Base-by-base conservation (phyloP, 192 early-diverging fungal species). In the Coemansia asiatica region DNA sequence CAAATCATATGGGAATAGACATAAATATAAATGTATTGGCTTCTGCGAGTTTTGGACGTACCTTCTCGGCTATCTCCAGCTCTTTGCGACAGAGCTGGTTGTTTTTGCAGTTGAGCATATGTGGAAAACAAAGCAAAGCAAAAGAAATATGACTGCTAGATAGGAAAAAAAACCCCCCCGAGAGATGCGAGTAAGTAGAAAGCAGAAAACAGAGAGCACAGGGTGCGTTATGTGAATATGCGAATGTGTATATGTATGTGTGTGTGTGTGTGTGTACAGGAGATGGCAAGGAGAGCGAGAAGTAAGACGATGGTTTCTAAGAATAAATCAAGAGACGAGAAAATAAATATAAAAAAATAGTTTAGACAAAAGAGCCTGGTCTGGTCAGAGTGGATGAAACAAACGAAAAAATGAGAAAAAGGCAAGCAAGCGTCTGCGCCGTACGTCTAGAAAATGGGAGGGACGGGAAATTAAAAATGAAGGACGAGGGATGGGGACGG, bases 61-160 rank as follows among this genome's bases (percentile, higher is more conserved):
- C 78, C 78, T 80, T 68, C 71, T 91, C 90, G 35, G 83, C 79
- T 8, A 64, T 78, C 40, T 83, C 76, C 36, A 91, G 76, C 69
- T 89, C 86, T 22, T 85, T 80, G 10, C 78, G 63, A 56, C 74
- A 73, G 57, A 89, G 84, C 59, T 63, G 68, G 59, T 68, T 66
- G 51, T 66, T 64, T 48, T 78, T 82, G 48, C 66, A 74, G 66
- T 64, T 53, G 25, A 82, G 71, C 80, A n/a, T n/a, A 82, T 82
- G 55, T 0, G 26, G 35, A 36, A 36, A 10, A 36, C 35, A 36
- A 36, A 36, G 35, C 35, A n/a, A n/a, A n/a, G n/a, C n/a, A n/a
- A n/a, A n/a, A n/a, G n/a, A n/a, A n/a, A n/a, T n/a, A n/a, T n/a
- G 35, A 10, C 35, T 36, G 35, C 35, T 36, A 10, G 35, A 36